Base-by-base conservation (phyloP, 2,329 filamentous ascomycete genomes). In the Claviceps arundinis region DNA sequence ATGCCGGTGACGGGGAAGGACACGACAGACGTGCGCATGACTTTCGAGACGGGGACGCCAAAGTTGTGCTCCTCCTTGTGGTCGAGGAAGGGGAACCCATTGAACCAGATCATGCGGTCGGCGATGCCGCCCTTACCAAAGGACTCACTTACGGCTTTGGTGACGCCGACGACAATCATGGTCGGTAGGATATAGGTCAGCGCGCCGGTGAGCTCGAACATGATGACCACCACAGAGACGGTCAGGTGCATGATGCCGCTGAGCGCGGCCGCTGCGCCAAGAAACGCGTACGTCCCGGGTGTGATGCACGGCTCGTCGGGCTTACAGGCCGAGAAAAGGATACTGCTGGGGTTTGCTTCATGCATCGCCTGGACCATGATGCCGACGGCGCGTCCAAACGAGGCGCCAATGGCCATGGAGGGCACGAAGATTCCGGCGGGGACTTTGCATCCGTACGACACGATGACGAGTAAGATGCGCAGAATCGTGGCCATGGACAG, bases 211-310 rank as follows among this genome's bases (percentile, higher is more conserved):
- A 98, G 77, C 68, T 98, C 93, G 63, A 97, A 97, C 93, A 98
- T 97, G 67, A 98, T 98, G 62, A 98, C 93, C 2, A 96, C 91
- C 9, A 98, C 89, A 0, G 90, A 94, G 16, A 98, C 83, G 0
- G 91, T 96, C 56, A 98, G 87, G 67, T 97, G 93, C 91, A 97
- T 98, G 63, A 97, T 96, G 9, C 93, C 93, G 65, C 87, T 91
- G 24, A 98, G 74, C 0, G 93, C 88, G 2, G 93, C 91, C 0
- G 84, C 93, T 5, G 93, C 93, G 43, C 93, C 93, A 0, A 98
- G 76, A 59, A 98, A 95, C 6, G 93, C 93, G 64, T 98, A 98
- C 1, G 93, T 97, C 9, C 93, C 93, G 0, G 93, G 93, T 0
- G 93, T 98, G 60, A 98, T 97, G 66, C 93, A 98, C 1, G 91